Evolutionary conservation across 345 rosid species (phyloP), one percentile per base, ranked within the genome.

Genomic region (Eucalyptus polyanthemos): DNA sequence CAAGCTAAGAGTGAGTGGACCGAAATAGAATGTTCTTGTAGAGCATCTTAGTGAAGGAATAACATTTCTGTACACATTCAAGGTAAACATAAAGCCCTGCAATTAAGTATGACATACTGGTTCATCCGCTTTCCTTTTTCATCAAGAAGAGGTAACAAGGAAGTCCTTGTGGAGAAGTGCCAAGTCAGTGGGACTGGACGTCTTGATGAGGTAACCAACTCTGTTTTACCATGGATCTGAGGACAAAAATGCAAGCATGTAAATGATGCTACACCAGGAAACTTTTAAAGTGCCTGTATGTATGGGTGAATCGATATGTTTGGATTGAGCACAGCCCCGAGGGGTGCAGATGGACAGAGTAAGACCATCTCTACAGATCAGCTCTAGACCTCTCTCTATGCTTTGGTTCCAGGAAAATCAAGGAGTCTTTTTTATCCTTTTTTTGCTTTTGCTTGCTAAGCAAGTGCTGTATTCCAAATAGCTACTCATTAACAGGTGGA

Each of bases 181-280:
- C 99, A 97, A 88, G 98, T 96, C 95, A 97, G 91, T 24, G 99
- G 99, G 89, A 97, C 99, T 9, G 99, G 99, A 19, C 98, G 99
- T 93, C 93, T 94, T 87, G 96, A 92, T 62, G 99, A 96, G 76
- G 96, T 95, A 91, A 97, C 95, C 92, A 97, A 89, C 94, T 97
- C 98, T 40, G 99, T 95, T 93, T 94, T 95, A 88, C 97, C 97
- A 89, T 97, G 99, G 92, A 97, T 97, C 99, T 97, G 89, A 86
- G 88, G 90, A 90, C 53, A 93, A 88, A 90, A 91, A 31, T 31
- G 67, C 47, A 76, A 76, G 83, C 47, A 76, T 37, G 83, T 76
- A 37, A 81, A 67, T 47, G 29, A 54, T 62, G 37, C 31, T 34
- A 45, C 42, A 10, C 54, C 34, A 27, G 51, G 50, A 40, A 45